A percentile compares a stretch with the other conserved stretches of the same genome.
phyloP scores from a whole-genome alignment of 75 land plant genomes.

The Ceratopteris richardii region DNA sequence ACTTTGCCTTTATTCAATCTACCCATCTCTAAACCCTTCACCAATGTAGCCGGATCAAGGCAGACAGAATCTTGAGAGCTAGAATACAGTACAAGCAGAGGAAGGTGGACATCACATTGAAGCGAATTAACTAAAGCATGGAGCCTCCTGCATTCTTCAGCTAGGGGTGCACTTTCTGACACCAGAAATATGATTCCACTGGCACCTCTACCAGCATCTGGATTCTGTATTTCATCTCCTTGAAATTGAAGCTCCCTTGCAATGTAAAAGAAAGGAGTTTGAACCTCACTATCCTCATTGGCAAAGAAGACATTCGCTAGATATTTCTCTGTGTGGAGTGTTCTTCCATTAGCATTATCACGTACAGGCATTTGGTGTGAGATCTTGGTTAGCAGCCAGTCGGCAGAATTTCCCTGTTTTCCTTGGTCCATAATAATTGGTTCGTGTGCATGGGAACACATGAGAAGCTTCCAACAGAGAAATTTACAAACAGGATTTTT shows the following conservation, averaged over 20 bases:
- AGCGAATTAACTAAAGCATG: slow-evolving; percentile 41
- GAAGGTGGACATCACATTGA: slow-evolving; percentile 46
- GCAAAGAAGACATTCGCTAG: slow-evolving; percentile 29
- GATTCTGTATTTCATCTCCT: not conserved
- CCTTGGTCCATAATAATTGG: not conserved
- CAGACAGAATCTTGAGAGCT: slow-evolving; percentile 4
- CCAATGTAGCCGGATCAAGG: slow-evolving; percentile 18
- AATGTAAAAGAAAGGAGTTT: slow-evolving; percentile 37
- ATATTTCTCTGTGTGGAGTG: slow-evolving; percentile 30
- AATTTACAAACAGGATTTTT: slow-evolving; percentile 46
- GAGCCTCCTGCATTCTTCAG: slow-evolving; percentile 42
- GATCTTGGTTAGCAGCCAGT: slow-evolving; percentile 69
- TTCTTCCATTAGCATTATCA: slow-evolving; percentile 17
- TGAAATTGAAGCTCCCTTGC: slow-evolving; percentile 23
- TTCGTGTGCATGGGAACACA: slow-evolving; percentile 32
- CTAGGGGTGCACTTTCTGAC: slow-evolving; percentile 41
- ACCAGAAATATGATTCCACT: slow-evolving; percentile 56
- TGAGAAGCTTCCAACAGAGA: slow-evolving; percentile 70
- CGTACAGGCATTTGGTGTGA: slow-evolving; percentile 18
- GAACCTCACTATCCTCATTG: slow-evolving; percentile 4
- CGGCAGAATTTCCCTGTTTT: slow-evolving; percentile 20
- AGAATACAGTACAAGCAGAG: slow-evolving; percentile 52
- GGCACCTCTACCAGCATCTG: slow-evolving; percentile 29
- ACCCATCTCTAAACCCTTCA: slow-evolving; percentile 33
- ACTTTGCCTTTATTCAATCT: slow-evolving; percentile 45